Percentiles rank a stretch among this genome's conserved stretches.
Evolutionary conservation across 1,284 basidiomycete genomes (phyloP).

Genomic region (Ceratobasidium sp.): DNA sequence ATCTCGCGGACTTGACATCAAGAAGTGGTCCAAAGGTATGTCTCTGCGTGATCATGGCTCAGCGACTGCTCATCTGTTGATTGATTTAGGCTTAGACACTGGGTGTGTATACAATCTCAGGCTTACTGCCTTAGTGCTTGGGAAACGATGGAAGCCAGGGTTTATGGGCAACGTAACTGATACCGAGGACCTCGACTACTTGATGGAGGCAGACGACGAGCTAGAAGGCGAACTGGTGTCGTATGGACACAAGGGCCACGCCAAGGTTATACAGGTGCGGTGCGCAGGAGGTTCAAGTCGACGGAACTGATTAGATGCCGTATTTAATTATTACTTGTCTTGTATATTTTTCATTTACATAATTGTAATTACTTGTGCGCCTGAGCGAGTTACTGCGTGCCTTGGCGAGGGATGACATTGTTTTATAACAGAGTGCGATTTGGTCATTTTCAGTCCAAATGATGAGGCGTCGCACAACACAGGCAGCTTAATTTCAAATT

Average conservation of each 20-base stretch:
- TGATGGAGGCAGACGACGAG: constrained; percentile 22
- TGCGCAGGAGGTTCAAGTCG: constrained; percentile 12
- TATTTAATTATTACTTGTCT: constrained; percentile 16
- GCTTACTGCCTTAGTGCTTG: constrained; percentile 47
- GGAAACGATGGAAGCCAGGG: constrained; percentile 45
- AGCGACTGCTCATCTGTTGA: background rate
- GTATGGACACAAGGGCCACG: constrained; percentile 21
- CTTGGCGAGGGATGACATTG: too few relatives aligned
- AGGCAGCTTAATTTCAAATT: too few relatives aligned
- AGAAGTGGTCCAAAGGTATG: constrained; percentile 73
- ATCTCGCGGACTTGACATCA: constrained; percentile 75
- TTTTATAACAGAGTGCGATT: too few relatives aligned
- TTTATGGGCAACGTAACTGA: constrained; percentile 42
- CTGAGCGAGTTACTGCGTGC: too few relatives aligned
- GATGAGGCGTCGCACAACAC: too few relatives aligned
- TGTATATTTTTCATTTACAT: constrained; percentile 38
- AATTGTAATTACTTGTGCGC: background rate
- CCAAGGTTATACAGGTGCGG: constrained; percentile 21
- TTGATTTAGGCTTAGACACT: constrained; percentile 67
- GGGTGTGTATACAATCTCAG: constrained; percentile 68
- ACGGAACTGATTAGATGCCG: background rate
- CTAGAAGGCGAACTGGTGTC: constrained; percentile 15
- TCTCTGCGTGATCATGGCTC: background rate
- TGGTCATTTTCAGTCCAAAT: too few relatives aligned
- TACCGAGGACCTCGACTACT: background rate